Percentiles rank a stretch among this genome's conserved stretches.
Evolutionary conservation across 495 filamentous ascomycete genomes (phyloP).

Genomic region (Podospora anserina): DNA sequence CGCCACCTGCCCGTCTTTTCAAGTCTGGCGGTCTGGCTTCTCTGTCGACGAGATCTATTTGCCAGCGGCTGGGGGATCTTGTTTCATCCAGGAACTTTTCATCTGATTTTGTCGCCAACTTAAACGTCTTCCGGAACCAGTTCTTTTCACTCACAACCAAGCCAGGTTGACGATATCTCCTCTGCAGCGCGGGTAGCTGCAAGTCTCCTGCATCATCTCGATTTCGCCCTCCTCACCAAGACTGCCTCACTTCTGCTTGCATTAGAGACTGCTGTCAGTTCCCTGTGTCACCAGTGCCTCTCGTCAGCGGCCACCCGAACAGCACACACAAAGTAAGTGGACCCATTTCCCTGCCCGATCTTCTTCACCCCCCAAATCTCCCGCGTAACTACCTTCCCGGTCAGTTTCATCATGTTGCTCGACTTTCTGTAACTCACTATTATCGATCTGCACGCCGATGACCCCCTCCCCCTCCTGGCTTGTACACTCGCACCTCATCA

Average conservation of each 20-base stretch:
- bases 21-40: background rate
- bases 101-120: background rate
- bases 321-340: slow-evolving; percentile 3
- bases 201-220: slow-evolving; percentile 3
- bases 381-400: background rate
- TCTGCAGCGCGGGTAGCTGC: slow-evolving; percentile 3
- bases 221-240: background rate
- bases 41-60: background rate
- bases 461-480: background rate
- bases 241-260: background rate
- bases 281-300: background rate
- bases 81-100: background rate
- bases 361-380: background rate
- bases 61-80: background rate
- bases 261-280: background rate
- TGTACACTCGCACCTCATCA: background rate
- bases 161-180: background rate
- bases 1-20: background rate
- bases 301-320: background rate
- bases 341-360: background rate
- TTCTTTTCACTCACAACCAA: background rate
- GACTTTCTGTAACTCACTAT: background rate
- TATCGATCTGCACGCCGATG: background rate
- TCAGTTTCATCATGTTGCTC: background rate
- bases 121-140: background rate